Evolutionary conservation across 768 basidiomycete genomes (phyloP), one percentile per base, ranked within the genome.

Genomic region (Lyophyllum atratum): DNA sequence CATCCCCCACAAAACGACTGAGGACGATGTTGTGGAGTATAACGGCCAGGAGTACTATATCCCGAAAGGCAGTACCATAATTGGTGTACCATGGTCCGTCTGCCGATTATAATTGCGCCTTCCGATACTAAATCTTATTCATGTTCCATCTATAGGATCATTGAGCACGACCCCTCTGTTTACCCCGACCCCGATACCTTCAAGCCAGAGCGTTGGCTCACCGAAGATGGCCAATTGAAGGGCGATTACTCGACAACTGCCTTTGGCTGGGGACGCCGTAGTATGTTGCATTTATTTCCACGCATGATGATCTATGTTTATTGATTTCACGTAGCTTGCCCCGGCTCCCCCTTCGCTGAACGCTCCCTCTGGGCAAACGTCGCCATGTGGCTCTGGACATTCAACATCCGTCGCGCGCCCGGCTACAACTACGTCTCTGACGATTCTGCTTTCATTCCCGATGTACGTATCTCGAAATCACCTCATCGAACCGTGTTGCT

Each of bases 21-120:
- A 54, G 26, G 53, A 54, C 19, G 53, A 54, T 17, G n/a, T 54
- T 21, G 31, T 54, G 17, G 53, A 54, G n/a, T 54, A 54, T 28
- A 54, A 54, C 39, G 53, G 53, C 17, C 45, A 54, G 26, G 53
- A 54, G 37, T 54, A 54, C 45, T 54, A 45, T 19, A 54, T 54
- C 34, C 53, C 53, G 11, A 54, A 54, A 34, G 53, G 53, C 22
- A 45, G 44, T 28, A 54, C 53, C 22, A 47, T 54, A 10, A 54
- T 54, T 29, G 53, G 53, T 6, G 53, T 54, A 12, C 53, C 53
- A 1, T 54, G 53, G 53, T 54, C 1, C 17, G 45, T 25, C 29
- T 7, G 8, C 4, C 21, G 4, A 34, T 3, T 12, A 21, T n/a
- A 15, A 8, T 14, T 22, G 22, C 34, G 34, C 4, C 17, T 11